These are phyloP conservation scores for Paxillus involutus DNA, from an alignment of 768 basidiomycete genomes.

Conservation along the genomic window DNA sequence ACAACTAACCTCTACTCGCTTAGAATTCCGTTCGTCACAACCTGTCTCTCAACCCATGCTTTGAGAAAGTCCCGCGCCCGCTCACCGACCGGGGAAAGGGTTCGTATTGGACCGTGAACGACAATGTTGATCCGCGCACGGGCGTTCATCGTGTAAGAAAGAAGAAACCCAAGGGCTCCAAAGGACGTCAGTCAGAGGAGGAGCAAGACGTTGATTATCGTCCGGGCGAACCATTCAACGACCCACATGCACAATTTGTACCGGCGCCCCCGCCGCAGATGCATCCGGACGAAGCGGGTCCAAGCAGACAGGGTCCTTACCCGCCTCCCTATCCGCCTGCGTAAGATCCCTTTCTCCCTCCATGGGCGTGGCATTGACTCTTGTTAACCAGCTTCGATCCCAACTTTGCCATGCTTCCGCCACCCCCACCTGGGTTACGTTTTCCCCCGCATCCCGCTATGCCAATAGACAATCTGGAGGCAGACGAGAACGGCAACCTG, in stretches of 20 bases:
- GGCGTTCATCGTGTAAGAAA: constrained; percentile 88
- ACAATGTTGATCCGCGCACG: constrained; percentile 85
- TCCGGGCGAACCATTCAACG: constrained; percentile 54
- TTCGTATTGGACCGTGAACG: constrained; percentile 91
- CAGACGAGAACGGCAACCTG: constrained; percentile 78
- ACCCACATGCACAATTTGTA: constrained; percentile 56
- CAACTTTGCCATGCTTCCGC: constrained; percentile 64
- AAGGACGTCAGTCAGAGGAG: constrained; percentile 51
- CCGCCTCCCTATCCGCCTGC: constrained; percentile 63
- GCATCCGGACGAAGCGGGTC: constrained; percentile 58
- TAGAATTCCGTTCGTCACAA: constrained; percentile 93
- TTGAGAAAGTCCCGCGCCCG: constrained; percentile 89
- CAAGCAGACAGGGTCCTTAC: constrained; percentile 58
- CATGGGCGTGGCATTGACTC: constrained; percentile 1
- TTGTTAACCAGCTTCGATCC: constrained; percentile 62
- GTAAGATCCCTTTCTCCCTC: constrained; percentile 25
- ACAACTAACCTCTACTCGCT: constrained; percentile 20
- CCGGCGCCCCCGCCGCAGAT: constrained; percentile 48
- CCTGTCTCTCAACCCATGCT: constrained; percentile 86
- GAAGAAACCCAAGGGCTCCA: constrained; percentile 70
- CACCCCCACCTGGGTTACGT: constrained; percentile 51
- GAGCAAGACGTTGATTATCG: constrained; percentile 69
- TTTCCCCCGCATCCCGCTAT: constrained; percentile 57
- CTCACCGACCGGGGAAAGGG: constrained; percentile 90
- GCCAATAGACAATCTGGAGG: constrained; percentile 68